Evolutionary conservation across 1,139 yeast genomes (phyloP).

Genomic region (Arxiozyma bovina): DNA sequence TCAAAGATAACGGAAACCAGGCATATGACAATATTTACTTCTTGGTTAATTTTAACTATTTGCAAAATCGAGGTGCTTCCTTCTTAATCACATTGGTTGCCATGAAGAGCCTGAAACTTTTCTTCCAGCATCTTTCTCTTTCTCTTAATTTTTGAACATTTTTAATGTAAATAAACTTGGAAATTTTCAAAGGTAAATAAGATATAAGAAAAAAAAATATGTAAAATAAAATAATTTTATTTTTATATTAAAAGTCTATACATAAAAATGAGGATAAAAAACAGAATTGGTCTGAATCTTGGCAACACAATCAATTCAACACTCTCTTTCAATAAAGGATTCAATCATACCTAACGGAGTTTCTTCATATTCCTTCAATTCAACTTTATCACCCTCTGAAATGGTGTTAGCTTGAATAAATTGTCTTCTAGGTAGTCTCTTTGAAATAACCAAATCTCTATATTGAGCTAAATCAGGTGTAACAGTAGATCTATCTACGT

Average conservation of each 20-base stretch:
- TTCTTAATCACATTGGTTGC: too few species aligned
- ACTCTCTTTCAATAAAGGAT: constrained; percentile 59
- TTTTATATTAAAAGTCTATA: background rate
- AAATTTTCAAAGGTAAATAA: background rate
- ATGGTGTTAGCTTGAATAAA: constrained; percentile 64
- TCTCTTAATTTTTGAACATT: background rate
- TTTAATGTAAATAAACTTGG: too few species aligned
- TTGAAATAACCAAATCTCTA: constrained; percentile 58
- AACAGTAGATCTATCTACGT: constrained; percentile 58
- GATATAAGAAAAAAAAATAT: too few species aligned
- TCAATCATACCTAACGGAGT: constrained; percentile 69
- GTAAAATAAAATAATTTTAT: too few species aligned
- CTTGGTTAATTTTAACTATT: too few species aligned
- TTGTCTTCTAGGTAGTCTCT: constrained; percentile 76
- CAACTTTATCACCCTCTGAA: constrained; percentile 34
- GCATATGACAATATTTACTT: too few species aligned
- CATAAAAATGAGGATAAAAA: background rate
- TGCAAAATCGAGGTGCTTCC: too few species aligned
- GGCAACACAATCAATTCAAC: background rate
- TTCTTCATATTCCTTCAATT: constrained; percentile 63
- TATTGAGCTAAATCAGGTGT: constrained; percentile 52
- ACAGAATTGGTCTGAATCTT: background rate
- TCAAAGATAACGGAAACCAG: too few species aligned
- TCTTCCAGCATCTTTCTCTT: too few species aligned
- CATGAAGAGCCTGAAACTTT: too few species aligned